Base-by-base conservation (phyloP, 116 monocot species). In the Posidonia oceanica region DNA sequence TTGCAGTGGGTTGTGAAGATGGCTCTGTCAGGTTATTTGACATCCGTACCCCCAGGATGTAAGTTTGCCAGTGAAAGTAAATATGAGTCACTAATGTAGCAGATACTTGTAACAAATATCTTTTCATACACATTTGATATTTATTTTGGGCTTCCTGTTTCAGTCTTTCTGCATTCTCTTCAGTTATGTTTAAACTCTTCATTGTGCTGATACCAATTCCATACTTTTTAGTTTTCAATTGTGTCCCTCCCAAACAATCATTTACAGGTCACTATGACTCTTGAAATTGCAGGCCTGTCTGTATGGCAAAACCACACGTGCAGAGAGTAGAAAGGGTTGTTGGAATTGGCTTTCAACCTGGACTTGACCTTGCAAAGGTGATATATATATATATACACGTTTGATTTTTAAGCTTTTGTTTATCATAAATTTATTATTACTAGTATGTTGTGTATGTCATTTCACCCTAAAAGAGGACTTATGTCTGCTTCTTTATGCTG, bases 261-360 rank as follows among this genome's bases (percentile, higher is more conserved):
- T 48, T 48, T 48, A 48, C 12, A 61, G 21, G 22, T 13, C 29
- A 61, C 10, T 22, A 61, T 36, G 14, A 1, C 4, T 4, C 18
- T 29, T 54, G 48, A 23, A 48, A 48, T 3, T 77, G 61, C 66
- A 98, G 97, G 83, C 83, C 79, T 66, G 79, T 90, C 36, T 93
- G 80, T 81, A 67, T 73, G 59, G 75, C 87, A 64, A 81, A 77
- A 59, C 83, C 93, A 23, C 93, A 98, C 77, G 82, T 66, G 23
- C 85, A 80, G 67, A 79, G 85, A 70, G 76, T 84, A 54, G 85
- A 89, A 78, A 85, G 81, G 42, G 97, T 98, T 38, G 86, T 98
- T 39, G 97, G 93, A 20, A 83, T 98, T 80, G 93, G 97, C 55
- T 98, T 98, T 78, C 97, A 98, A 75, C 93, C 97, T 58, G 97